Evolutionary conservation across 805 yeast genomes (phyloP).

Genomic region (Sugiyamaella chiloensis): DNA sequence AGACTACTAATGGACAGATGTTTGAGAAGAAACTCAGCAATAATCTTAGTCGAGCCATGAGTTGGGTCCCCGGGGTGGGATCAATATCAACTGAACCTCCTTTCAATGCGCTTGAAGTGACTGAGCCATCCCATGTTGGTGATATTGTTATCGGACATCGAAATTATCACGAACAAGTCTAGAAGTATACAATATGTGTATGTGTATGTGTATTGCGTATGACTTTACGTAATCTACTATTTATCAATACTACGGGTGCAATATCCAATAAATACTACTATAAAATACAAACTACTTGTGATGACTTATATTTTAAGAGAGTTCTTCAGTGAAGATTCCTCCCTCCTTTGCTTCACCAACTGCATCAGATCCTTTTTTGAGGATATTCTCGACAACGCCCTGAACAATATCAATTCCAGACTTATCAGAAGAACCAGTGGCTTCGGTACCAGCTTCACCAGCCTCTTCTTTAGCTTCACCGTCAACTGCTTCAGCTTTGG

Average conservation of each 20-base stretch:
- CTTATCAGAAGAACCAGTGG: constrained; percentile 12
- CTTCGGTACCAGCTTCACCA: constrained; percentile 18
- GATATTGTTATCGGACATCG: constrained; percentile 18
- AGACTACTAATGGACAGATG: constrained; percentile 30
- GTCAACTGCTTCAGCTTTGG: neutral
- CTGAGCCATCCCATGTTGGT: constrained; percentile 13
- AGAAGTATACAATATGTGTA: neutral
- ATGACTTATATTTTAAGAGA: constrained; percentile 6
- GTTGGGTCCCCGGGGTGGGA: constrained; percentile 17
- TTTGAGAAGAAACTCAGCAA: constrained; percentile 17
- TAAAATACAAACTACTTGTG: constrained; percentile 7
- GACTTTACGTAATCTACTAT: neutral
- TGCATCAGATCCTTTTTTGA: constrained; percentile 2
- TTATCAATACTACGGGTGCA: constrained; percentile 5
- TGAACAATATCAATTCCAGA: constrained; percentile 17
- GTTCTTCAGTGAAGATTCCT: constrained; percentile 18
- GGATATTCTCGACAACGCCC: constrained; percentile 7
- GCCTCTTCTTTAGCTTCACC: constrained; percentile 12
- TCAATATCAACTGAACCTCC: constrained; percentile 15
- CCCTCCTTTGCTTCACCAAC: constrained; percentile 10
- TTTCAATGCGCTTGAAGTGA: constrained; percentile 15
- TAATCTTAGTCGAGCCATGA: constrained; percentile 8
- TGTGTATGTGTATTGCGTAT: neutral
- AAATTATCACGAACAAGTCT: neutral
- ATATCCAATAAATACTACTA: constrained; percentile 6